phyloP scores from a whole-genome alignment of 2,329 filamentous ascomycete genomes.

The Xylariaceae sp. region DNA sequence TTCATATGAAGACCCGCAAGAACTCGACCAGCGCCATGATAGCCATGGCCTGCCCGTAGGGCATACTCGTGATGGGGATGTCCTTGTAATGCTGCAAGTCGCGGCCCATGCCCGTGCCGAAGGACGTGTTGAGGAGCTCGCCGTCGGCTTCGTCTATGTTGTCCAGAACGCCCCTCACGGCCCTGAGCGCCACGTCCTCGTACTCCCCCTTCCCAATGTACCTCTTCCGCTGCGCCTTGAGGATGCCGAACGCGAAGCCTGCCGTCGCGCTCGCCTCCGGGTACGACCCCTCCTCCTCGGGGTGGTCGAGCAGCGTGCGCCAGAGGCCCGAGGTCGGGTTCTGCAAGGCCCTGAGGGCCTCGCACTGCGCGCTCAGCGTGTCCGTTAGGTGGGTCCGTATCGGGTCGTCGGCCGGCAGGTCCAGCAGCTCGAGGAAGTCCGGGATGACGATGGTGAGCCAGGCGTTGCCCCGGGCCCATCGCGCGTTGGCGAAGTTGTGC shows the following conservation, averaged over 20 bases:
- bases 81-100: conserved; percentile 71
- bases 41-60: conserved; percentile 79
- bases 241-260: conserved; percentile 73
- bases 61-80: conserved; percentile 73
- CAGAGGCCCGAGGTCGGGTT: conserved; percentile 59
- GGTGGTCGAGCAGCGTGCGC: conserved; percentile 67
- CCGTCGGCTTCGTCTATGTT: conserved; percentile 62
- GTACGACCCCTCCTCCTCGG: conserved; percentile 63
- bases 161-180: conserved; percentile 59
- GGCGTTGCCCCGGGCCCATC: conserved; percentile 58
- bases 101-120: conserved; percentile 73
- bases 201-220: conserved; percentile 63
- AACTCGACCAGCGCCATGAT: conserved; percentile 77
- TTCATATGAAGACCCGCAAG: conserved; percentile 49
- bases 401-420: conserved; percentile 57
- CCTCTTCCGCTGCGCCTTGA: conserved; percentile 65
- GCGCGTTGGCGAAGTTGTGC: conserved; percentile 54
- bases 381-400: conserved; percentile 54
- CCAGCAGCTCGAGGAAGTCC: conserved; percentile 70
- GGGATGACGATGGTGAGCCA: conserved; percentile 83
- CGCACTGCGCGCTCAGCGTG: conserved; percentile 64
- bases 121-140: conserved; percentile 68
- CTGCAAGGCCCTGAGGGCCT: conserved; percentile 58
- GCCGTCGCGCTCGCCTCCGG: conserved; percentile 72
- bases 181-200: conserved; percentile 56